Percentiles rank a stretch among this genome's conserved stretches.
These are phyloP conservation scores for Quercus aquifolioides DNA, from an alignment of 306 rosid species.

Conservation along the genomic window DNA sequence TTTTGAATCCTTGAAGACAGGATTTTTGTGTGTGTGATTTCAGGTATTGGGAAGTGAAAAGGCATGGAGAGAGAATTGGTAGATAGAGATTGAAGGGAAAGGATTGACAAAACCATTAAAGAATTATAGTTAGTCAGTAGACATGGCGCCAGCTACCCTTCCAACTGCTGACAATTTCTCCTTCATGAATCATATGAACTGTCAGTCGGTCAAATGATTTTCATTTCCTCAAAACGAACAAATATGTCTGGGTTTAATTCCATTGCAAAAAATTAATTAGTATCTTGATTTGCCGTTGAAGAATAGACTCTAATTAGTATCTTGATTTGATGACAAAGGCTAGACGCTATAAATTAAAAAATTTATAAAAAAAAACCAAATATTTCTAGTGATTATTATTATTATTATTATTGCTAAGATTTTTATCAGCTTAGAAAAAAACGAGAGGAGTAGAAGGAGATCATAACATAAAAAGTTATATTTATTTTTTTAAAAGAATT, in stretches of 20 bases:
- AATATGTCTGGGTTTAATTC: not conserved
- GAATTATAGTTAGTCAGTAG: not conserved
- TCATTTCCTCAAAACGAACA: not conserved
- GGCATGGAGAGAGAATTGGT: not conserved
- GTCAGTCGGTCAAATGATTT: not conserved
- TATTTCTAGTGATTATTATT: not conserved
- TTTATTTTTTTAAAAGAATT: no score
- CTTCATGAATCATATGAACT: not conserved
- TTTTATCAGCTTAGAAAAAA: no score
- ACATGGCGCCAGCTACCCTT: constrained; percentile 1
- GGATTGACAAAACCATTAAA: no score
- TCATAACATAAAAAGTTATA: no score
- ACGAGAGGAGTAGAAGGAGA: no score
- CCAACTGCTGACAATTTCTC: not conserved
- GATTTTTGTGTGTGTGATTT: not conserved
- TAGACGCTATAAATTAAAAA: no score
- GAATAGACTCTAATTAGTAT: no score
- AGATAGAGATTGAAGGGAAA: not conserved
- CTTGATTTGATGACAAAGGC: no score
- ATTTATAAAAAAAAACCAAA: not conserved
- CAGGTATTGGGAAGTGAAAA: not conserved
- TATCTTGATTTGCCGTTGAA: no score
- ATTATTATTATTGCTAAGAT: no score
- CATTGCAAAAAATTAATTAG: no score
- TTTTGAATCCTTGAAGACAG: not conserved